Evolutionary conservation across 164 flowering plant species (phyloP).

Genomic region (Platanus orientalis): DNA sequence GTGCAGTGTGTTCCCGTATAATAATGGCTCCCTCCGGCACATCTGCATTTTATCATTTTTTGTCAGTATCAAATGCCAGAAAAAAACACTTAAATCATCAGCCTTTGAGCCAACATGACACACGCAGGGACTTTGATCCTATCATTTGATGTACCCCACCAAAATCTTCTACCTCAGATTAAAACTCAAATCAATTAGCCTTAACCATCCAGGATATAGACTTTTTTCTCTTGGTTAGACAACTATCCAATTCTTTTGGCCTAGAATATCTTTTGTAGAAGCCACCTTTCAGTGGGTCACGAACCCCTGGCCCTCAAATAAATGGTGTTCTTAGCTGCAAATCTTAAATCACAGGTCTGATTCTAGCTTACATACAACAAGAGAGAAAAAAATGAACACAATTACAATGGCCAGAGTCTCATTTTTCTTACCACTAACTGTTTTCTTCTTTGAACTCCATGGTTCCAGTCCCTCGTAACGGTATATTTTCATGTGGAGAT

Average conservation of each 20-base stretch:
- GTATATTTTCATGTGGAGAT: constrained; percentile 92
- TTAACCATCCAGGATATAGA: too few relatives aligned
- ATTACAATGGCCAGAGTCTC: too few relatives aligned
- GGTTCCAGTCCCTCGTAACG: constrained; percentile 88
- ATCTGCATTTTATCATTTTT: constrained; percentile 47
- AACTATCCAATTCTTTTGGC: too few relatives aligned
- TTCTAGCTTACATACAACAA: neutral
- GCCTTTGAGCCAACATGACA: neutral
- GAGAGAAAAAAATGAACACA: neutral
- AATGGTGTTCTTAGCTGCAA: too few relatives aligned
- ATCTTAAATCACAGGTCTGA: too few relatives aligned
- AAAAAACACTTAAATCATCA: neutral
- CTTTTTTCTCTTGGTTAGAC: too few relatives aligned
- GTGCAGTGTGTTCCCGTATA: constrained; percentile 79
- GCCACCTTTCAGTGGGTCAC: neutral
- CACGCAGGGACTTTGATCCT: too few relatives aligned
- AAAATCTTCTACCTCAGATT: too few relatives aligned
- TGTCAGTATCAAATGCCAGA: neutral
- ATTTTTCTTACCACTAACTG: constrained; percentile 68
- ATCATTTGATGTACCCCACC: too few relatives aligned
- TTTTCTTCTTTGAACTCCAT: constrained; percentile 63
- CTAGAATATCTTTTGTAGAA: neutral
- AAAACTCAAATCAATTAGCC: too few relatives aligned
- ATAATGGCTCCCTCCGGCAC: constrained; percentile 98
- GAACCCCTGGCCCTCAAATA: neutral